A percentile compares a stretch with the other conserved stretches of the same genome.
Conservation (phyloP, 2,329 filamentous ascomycete genomes). For the Samsoniella hepiali region DNA sequence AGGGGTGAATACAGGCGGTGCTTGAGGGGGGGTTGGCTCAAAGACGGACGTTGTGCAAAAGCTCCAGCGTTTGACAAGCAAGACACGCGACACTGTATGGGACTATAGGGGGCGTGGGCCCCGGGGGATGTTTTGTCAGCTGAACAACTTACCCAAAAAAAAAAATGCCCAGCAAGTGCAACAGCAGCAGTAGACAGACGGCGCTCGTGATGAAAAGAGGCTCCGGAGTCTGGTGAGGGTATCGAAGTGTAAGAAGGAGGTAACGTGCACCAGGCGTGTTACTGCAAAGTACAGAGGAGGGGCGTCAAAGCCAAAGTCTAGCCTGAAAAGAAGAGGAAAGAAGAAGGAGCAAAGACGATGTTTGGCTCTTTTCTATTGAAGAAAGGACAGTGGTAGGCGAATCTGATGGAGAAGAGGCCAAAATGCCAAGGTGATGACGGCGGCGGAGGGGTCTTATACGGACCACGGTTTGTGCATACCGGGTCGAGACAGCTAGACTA, state of each 20-base stretch:
- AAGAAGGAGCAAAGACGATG: slow-evolving; percentile 7
- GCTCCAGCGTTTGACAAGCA: slow-evolving; percentile 5
- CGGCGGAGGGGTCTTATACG: slow-evolving; percentile 17
- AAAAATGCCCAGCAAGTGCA: not conserved
- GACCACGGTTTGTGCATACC: slow-evolving; percentile 12
- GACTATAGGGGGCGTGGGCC: not conserved
- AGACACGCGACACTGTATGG: not conserved
- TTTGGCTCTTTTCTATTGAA: slow-evolving; percentile 7
- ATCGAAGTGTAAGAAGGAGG: slow-evolving; percentile 7
- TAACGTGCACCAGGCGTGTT: slow-evolving; percentile 27
- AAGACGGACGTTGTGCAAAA: not conserved
- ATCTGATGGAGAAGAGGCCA: slow-evolving; percentile 17
- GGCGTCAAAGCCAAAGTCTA: slow-evolving; percentile 35
- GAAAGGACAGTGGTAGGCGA: slow-evolving; percentile 16
- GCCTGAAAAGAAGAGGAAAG: slow-evolving; percentile 29
- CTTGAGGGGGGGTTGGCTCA: not conserved
- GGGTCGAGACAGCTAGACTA: slow-evolving; percentile 10
- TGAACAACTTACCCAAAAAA: not conserved
- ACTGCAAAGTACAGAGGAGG: slow-evolving; percentile 26
- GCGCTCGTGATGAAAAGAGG: not conserved
- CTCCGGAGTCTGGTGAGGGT: not conserved
- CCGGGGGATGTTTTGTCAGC: too few species aligned
- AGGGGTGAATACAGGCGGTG: not conserved
- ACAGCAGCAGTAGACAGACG: not conserved
- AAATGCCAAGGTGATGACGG: slow-evolving; percentile 1